Evolutionary conservation across 441 rosid species (phyloP).

Genomic region (Euphorbia corollata): DNA sequence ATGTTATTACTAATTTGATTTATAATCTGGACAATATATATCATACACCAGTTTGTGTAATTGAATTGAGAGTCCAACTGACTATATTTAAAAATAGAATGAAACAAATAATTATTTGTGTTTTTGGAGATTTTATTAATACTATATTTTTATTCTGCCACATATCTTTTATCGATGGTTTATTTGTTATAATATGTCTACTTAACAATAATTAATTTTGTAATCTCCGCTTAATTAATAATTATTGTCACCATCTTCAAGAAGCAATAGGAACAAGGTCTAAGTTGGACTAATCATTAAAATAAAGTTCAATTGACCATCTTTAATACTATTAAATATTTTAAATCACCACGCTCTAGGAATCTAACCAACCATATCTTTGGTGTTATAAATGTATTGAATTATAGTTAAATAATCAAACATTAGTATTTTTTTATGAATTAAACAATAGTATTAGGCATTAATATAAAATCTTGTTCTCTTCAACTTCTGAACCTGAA

Average conservation of each 20-base stretch:
- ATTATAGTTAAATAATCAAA: neutral
- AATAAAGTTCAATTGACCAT: conserved; percentile 9
- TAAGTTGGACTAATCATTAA: conserved; percentile 8
- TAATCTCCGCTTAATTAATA: conserved; percentile 19
- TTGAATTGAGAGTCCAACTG: too few relatives aligned
- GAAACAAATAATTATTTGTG: too few relatives aligned
- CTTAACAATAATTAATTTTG: conserved; percentile 13
- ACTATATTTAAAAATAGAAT: too few relatives aligned
- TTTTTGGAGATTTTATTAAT: too few relatives aligned
- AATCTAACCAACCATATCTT: conserved; percentile 6
- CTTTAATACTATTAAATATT: neutral
- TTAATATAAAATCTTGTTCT: too few relatives aligned
- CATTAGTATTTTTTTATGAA: too few relatives aligned
- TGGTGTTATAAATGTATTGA: neutral
- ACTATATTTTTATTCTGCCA: neutral
- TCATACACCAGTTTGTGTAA: too few relatives aligned
- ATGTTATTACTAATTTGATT: too few relatives aligned
- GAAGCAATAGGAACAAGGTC: conserved; percentile 20
- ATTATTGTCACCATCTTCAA: conserved; percentile 17
- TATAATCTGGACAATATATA: too few relatives aligned
- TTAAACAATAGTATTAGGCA: too few relatives aligned
- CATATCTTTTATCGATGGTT: conserved; percentile 17
- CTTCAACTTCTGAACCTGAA: too few relatives aligned
- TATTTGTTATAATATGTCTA: neutral
- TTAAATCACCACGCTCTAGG: conserved; percentile 12